phyloP scores from a whole-genome alignment of 1,284 basidiomycete genomes.

The Wolfiporia cocos region DNA sequence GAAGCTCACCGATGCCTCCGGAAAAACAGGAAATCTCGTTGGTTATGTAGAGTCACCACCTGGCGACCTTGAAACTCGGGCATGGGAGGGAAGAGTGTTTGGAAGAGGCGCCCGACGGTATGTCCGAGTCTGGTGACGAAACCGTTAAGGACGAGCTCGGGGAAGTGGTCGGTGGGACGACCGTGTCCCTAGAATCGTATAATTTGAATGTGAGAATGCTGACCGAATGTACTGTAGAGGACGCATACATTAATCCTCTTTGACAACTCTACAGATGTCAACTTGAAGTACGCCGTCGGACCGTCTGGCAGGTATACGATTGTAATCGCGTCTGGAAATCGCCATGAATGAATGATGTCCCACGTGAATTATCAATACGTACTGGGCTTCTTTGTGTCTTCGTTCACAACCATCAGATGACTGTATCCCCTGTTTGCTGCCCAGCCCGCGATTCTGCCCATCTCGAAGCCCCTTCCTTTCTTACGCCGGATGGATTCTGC shows the following conservation, averaged over 20 bases:
- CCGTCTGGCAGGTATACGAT: constrained; percentile 88
- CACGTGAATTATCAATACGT: constrained; percentile 27
- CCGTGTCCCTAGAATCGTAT: constrained; percentile 73
- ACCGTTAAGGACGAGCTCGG: constrained; percentile 94
- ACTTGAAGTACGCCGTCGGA: constrained; percentile 94
- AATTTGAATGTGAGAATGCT: constrained; percentile 1
- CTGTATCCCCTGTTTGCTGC: constrained; percentile 85
- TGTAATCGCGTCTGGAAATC: constrained; percentile 77
- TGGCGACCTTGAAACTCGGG: constrained; percentile 97
- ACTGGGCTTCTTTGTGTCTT: constrained; percentile 92
- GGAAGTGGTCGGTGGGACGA: constrained; percentile 86
- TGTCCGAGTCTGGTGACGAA: constrained; percentile 95
- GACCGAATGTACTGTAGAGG: background rate
- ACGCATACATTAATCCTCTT: constrained; percentile 77
- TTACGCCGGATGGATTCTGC: constrained; percentile 89
- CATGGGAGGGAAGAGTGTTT: constrained; percentile 91
- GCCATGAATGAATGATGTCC: background rate
- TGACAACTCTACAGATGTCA: constrained; percentile 84
- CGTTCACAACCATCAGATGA: constrained; percentile 90
- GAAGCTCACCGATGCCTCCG: constrained; percentile 75
- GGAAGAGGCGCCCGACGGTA: constrained; percentile 90
- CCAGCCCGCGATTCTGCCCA: constrained; percentile 93
- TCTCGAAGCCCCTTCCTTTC: constrained; percentile 90
- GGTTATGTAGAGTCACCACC: constrained; percentile 96
- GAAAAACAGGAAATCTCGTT: constrained; percentile 98